phyloP scores from a whole-genome alignment of 2,329 filamentous ascomycete genomes.

The Ophiostoma sp. region DNA sequence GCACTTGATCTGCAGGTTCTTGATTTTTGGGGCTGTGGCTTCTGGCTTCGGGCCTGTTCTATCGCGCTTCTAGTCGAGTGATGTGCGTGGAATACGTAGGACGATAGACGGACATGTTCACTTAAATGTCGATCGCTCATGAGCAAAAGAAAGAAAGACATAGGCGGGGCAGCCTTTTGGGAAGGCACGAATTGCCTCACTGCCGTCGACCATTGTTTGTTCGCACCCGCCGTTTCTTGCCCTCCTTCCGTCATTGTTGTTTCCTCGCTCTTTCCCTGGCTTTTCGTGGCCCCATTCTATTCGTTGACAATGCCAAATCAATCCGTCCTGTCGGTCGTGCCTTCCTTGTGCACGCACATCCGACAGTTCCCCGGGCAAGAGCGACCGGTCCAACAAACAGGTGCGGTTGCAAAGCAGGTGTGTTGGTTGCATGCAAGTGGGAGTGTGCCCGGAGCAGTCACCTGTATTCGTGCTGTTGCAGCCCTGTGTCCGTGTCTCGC shows the following conservation, averaged over 20 bases:
- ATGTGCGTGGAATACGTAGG: not conserved
- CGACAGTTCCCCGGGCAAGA: not conserved
- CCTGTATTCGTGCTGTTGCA: not conserved
- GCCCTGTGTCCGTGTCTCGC: not conserved
- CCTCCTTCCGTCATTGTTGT: not conserved
- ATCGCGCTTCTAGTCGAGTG: not conserved
- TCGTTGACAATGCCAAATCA: not conserved
- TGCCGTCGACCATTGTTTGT: not conserved
- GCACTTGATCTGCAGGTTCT: conserved; percentile 11
- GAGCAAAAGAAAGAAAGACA: not conserved
- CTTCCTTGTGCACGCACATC: conserved; percentile 9
- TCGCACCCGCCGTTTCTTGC: not conserved
- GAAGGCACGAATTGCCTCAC: not conserved
- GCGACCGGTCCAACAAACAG: not conserved
- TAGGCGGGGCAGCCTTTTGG: not conserved
- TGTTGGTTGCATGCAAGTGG: not conserved
- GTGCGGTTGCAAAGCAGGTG: not conserved
- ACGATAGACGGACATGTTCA: not conserved
- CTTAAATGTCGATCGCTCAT: not conserved
- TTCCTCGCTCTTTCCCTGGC: not conserved
- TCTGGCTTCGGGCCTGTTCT: not conserved
- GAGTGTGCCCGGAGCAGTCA: not conserved
- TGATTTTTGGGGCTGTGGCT: not conserved
- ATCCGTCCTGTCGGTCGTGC: not conserved
- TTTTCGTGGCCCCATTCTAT: not conserved